phyloP scores from a whole-genome alignment of 805 yeast genomes.

The Candida railenensis region DNA sequence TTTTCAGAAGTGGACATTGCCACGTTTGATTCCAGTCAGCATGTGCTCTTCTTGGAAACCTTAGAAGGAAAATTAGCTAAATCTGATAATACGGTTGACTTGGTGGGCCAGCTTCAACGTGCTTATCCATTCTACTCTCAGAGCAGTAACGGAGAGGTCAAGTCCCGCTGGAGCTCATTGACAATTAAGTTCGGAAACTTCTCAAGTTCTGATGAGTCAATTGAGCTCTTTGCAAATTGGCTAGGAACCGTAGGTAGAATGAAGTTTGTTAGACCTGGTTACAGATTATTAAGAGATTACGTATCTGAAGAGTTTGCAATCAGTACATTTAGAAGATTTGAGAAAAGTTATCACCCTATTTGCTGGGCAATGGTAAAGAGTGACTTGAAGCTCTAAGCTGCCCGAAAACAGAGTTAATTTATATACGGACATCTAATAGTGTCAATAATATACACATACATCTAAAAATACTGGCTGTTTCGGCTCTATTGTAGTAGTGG shows the following conservation, averaged over 20 bases:
- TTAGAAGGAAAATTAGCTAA: conserved; percentile 16
- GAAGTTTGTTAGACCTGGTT: conserved; percentile 38
- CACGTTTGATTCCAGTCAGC: conserved; percentile 23
- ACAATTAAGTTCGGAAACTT: conserved; percentile 21
- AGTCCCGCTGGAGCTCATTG: conserved; percentile 21
- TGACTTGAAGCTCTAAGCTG: conserved; percentile 15
- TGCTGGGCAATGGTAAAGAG: conserved; percentile 24
- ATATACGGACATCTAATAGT: too few species aligned
- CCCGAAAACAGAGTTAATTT: neutral
- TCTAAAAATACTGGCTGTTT: too few species aligned
- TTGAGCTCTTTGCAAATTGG: conserved; percentile 24
- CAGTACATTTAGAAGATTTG: conserved; percentile 19
- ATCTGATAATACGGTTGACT: conserved; percentile 5
- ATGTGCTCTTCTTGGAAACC: conserved; percentile 23
- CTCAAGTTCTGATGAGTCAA: conserved; percentile 13
- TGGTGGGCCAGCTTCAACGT: conserved; percentile 14
- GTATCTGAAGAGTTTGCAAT: conserved; percentile 28
- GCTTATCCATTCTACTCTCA: conserved; percentile 19
- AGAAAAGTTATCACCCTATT: conserved; percentile 30
- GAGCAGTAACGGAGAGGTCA: conserved; percentile 24
- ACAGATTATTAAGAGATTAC: conserved; percentile 17
- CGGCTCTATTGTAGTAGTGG: too few species aligned
- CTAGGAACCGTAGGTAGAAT: conserved; percentile 35
- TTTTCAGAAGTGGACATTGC: conserved; percentile 15
- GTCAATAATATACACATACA: too few species aligned